Base-by-base conservation (phyloP, 2,329 filamentous ascomycete genomes). In the Verticillium isaacii region DNA sequence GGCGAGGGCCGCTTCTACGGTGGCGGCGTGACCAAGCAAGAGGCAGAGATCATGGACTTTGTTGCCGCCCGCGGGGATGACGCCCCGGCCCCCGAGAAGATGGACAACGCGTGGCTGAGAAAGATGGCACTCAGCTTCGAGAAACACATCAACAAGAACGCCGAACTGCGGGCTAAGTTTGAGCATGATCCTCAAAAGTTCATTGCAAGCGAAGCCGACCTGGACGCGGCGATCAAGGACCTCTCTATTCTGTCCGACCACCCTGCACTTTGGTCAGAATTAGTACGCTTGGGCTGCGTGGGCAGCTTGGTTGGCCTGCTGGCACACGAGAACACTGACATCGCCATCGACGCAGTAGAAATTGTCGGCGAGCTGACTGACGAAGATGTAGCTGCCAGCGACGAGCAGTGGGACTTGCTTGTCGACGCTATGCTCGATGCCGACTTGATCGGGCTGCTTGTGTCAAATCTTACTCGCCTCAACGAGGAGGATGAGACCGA, bases 1-100 rank as follows among this genome's bases (percentile, higher is more conserved):
- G 92, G 97, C 60, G 95, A 96, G 66, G 95, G 94, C 1, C 89
- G 95, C 12, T 99, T 99, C 80, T 99, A 97, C 69, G 95, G 94
- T 54, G 91, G 93, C 60, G 95, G 95, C 37, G 89, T 99, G 68
- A 92, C 89, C 32, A 84, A 88, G 62, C 84, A 92, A 67, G 92
- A 96, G 66, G 89, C 88, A 2, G 86, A 93, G 68, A 91, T 95
- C 23, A 83, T 99, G 70, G 91, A 98, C 75, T 98, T 90, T 71
- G 86, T 99, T 65, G 92, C 97, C 58, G 70, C 64, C 50, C 66
- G 69, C 70, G 75, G 75, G 23, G 74, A 73, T 32, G 74, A 76
- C 58, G 72, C 70, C 9, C 73, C 72, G 36, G 15, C 11, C 2
- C 32, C 54, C 11, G 54, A 32, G 29, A 69, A 73, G 11, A 90